Conservation (phyloP, 2,329 filamentous ascomycete species). For the Botrytis paeoniae region DNA sequence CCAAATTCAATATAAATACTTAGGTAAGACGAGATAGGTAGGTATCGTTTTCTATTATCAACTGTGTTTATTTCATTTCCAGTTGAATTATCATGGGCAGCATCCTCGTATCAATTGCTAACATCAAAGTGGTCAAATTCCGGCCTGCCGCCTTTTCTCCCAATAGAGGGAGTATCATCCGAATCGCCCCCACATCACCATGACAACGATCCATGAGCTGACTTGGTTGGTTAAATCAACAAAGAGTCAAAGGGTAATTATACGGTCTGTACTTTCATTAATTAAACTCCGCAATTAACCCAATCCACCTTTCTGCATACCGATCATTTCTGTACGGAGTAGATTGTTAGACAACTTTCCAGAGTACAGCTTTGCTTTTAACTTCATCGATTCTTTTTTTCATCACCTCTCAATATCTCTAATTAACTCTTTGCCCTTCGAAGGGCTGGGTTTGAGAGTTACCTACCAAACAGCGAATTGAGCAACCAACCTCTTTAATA, state of each 20-base stretch:
- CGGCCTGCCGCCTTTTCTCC: neutral
- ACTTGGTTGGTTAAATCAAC: constrained; percentile 10
- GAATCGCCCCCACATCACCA: neutral
- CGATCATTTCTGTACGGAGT: constrained; percentile 7
- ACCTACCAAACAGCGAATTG: neutral
- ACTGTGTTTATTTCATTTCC: no score
- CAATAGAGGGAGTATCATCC: neutral
- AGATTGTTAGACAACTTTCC: neutral
- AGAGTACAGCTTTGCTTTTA: neutral
- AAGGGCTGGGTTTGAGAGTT: neutral
- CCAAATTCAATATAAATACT: neutral
- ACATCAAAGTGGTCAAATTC: neutral
- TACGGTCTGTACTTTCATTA: neutral
- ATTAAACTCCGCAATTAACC: constrained; percentile 14
- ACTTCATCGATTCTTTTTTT: constrained; percentile 8
- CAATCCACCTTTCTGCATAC: constrained; percentile 20
- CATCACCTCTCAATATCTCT: neutral
- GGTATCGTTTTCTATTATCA: neutral
- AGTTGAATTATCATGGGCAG: neutral
- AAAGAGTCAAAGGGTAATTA: neutral
- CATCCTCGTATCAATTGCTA: neutral
- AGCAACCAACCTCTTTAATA: neutral
- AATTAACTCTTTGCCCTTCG: constrained; percentile 11
- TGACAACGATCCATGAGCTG: neutral
- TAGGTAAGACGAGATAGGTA: neutral